Base-by-base conservation (phyloP, 495 filamentous ascomycete species). In the Zalerion maritima region DNA sequence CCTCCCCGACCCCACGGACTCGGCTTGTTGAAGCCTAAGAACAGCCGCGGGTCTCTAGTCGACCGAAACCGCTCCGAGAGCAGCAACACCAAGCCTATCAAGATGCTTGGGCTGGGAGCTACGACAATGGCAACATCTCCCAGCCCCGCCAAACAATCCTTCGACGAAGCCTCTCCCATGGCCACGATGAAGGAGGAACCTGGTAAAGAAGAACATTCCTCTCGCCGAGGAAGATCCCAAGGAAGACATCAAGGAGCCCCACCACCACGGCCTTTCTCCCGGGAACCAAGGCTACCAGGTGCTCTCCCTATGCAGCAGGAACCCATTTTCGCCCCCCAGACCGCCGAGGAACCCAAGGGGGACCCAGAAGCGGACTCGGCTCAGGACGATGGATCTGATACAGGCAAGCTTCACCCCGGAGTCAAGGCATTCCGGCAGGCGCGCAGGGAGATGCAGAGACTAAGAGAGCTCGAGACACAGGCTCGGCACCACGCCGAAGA, bases 21-120 rank as follows among this genome's bases (percentile, higher is more conserved):
- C 31, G 69, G 69, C 2, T 59, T 83, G 14, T 52, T 89, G 31
- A 78, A 74, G 41, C 54, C 71, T 26, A 83, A 79, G 41, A 56
- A 71, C 2, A 77, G 67, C 37, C 69, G 67, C 26, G 71, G 73
- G 3, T 74, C 69, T 11, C 43, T 78, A 14, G 45, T 57, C 20
- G 64, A 68, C 41, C 58, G 46, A 43, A n/a, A n/a, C n/a, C n/a
- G n/a, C n/a, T n/a, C n/a, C n/a, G 49, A 17, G 50, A 55, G 15
- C 32, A 41, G 51, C 0, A 60, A 62, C 14, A 65, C 74, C 1
- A 86, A 79, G 44, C 67, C 72, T 0, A 64, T 73, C 50, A 84
- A 79, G 50, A 73, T 82, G 50, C 63, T 85, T 21, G 79, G 81
- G 3, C 53, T 81, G 18, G 69, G 69, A 16, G 43, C 56, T 23